Conservation (phyloP, 768 basidiomycete genomes). For the Lepiota brunneoincarnata region DNA sequence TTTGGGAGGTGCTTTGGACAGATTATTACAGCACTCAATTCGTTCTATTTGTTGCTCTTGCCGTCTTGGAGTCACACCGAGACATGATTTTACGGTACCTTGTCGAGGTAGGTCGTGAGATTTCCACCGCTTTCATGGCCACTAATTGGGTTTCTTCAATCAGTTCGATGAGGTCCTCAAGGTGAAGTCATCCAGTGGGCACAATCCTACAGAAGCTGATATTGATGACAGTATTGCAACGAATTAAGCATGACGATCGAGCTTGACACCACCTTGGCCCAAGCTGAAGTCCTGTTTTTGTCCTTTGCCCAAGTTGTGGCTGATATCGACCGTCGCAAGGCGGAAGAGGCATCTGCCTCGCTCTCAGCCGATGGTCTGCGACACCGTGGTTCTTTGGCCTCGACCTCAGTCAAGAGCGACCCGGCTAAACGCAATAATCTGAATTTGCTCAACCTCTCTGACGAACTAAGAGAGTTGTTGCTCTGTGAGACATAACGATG, state of each 20-base stretch:
- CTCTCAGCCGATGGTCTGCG: constrained; percentile 29
- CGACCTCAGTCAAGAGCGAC: constrained; percentile 16
- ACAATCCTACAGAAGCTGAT: constrained; percentile 2
- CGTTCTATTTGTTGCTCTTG: constrained; percentile 91
- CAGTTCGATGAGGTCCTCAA: constrained; percentile 84
- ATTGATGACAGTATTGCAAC: constrained; percentile 70
- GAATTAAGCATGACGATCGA: constrained; percentile 97
- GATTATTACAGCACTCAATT: constrained; percentile 87
- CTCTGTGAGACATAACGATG: constrained; percentile 1
- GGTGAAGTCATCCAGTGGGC: constrained; percentile 30
- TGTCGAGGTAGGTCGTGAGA: constrained; percentile 66
- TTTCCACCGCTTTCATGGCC: background rate
- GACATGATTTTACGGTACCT: constrained; percentile 95
- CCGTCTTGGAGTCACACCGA: constrained; percentile 91
- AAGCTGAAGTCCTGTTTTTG: constrained; percentile 95
- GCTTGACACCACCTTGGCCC: constrained; percentile 90
- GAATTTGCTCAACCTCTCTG: constrained; percentile 51
- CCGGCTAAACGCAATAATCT: constrained; percentile 27
- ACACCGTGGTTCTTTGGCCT: constrained; percentile 12
- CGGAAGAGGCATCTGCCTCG: constrained; percentile 45
- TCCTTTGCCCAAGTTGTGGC: constrained; percentile 87
- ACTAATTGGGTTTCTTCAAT: background rate
- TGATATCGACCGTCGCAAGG: constrained; percentile 80
- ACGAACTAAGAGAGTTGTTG: constrained; percentile 61
- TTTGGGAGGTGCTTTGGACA: constrained; percentile 96